phyloP scores from a whole-genome alignment of 306 rosid genomes.

The Lupinus albus region DNA sequence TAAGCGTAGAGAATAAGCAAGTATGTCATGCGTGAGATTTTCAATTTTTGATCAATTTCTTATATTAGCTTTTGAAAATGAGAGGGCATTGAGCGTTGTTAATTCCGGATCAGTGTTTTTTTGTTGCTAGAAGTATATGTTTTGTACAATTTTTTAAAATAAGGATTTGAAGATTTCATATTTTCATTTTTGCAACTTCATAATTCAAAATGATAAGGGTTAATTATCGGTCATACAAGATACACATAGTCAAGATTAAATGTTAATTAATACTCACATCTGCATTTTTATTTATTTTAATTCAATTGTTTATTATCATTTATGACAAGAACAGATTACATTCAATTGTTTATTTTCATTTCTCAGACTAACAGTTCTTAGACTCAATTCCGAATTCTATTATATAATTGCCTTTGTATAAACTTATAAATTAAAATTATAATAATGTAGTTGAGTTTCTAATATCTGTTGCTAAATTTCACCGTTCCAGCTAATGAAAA shows the following conservation, averaged over 20 bases:
- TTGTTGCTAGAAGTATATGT: not conserved
- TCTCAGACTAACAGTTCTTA: too few relatives aligned
- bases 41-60: not conserved
- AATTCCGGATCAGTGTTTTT: not conserved
- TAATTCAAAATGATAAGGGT: too few relatives aligned
- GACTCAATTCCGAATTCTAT: too few relatives aligned
- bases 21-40: not conserved
- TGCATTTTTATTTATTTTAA: too few relatives aligned
- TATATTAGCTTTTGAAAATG: not conserved
- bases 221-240: too few relatives aligned
- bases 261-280: too few relatives aligned
- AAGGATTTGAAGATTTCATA: slow-evolving; percentile 2
- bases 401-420: too few relatives aligned
- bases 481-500: slow-evolving; percentile 68
- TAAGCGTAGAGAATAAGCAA: not conserved
- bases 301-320: too few relatives aligned
- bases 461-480: slow-evolving; percentile 16
- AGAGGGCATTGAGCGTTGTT: not conserved
- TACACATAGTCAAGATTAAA: too few relatives aligned
- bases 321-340: too few relatives aligned
- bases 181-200: too few relatives aligned
- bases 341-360: too few relatives aligned
- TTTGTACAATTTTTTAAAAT: not conserved
- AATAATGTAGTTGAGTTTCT: slow-evolving; percentile 5
- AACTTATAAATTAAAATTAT: not conserved